Evolutionary conservation across 495 filamentous ascomycete species (phyloP), one percentile per base, ranked within the genome.

Genomic region (Aspergillus saccharolyticus): DNA sequence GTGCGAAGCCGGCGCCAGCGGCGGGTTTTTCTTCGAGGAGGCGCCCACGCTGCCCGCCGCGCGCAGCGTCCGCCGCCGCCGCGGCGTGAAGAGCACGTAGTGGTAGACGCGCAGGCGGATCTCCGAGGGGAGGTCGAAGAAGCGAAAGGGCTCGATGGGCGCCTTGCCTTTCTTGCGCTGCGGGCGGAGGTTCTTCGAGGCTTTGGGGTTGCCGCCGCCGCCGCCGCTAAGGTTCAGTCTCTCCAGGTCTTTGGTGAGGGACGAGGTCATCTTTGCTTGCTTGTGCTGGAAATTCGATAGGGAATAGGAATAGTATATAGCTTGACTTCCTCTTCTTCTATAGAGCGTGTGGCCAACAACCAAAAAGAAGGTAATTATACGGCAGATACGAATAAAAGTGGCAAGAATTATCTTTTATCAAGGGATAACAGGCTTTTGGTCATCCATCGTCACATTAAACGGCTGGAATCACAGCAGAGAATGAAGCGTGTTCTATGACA

Each of bases 101-200:
- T 74, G 76, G 66, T 91, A 91, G 42, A 96, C 82, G 48, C 82
- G 82, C 44, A 84, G 60, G 9, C 90, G 88, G 28, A 96, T 75
- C 65, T 96, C 91, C 10, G 83, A 79, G 0, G 91, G 91, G 0
- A 96, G 77, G 49, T 85, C 80, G 65, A 95, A 81, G 70, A 95
- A 91, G 24, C 76, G 83, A 64, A 95, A 95, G 0, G 82, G 77
- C 21, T 54, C 42, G 19, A 49, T 18, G 47, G 48, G 44, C 17
- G 12, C 19, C 56, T 57, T 16, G 60, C 60, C 30, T 59, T 60
- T 54, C 59, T 44, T 54, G 57, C 43, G 17, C 24, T 53, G 30
- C 61, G 55, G 59, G 10, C 16, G 24, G 6, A n/a, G 22, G 69
- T 64, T 18, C 56, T 58, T 42, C 61, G 33, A 4, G 56, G 30